Conservation (phyloP, 352 stramenopile genomes). For the Pythium insidiosum region DNA sequence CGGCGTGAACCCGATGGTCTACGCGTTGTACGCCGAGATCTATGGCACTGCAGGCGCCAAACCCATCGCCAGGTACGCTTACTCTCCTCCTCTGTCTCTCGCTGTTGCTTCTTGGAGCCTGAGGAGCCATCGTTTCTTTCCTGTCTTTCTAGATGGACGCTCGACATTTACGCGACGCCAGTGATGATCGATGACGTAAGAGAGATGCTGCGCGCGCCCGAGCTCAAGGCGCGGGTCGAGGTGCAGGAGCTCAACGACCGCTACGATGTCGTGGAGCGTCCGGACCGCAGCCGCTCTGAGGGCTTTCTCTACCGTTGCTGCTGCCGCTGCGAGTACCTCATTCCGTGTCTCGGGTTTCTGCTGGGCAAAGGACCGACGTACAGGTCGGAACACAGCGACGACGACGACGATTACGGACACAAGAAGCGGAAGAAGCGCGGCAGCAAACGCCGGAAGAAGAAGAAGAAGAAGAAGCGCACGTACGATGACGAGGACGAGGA, state of each 20-base stretch:
- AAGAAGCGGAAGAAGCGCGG: slow-evolving; percentile 27
- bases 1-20: slow-evolving; percentile 72
- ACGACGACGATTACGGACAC: no score
- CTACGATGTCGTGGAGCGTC: slow-evolving; percentile 28
- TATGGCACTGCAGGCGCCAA: slow-evolving; percentile 61
- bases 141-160: slow-evolving; percentile 59
- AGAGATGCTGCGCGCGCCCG: slow-evolving; percentile 58
- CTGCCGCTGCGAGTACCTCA: slow-evolving; percentile 69
- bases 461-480: slow-evolving; percentile 17
- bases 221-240: slow-evolving; percentile 54
- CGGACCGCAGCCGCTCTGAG: slow-evolving; percentile 20
- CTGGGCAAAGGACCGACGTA: slow-evolving; percentile 71
- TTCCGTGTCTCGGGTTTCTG: slow-evolving; percentile 57
- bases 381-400: slow-evolving; percentile 16
- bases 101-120: no score
- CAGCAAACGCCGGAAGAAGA: slow-evolving; percentile 8
- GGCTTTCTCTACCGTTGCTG: slow-evolving; percentile 56
- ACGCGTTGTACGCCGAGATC: slow-evolving; percentile 64
- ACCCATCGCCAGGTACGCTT: slow-evolving; percentile 37
- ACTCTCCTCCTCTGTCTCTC: no score
- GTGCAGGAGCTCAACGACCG: slow-evolving; percentile 56
- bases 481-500: slow-evolving; percentile 32
- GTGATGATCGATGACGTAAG: slow-evolving; percentile 71
- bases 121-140: no score
- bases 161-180: slow-evolving; percentile 73